A percentile compares a stretch with the other conserved stretches of the same genome.
Conservation (phyloP, 106 monocot genomes). For the Amphibolis antarctica region DNA sequence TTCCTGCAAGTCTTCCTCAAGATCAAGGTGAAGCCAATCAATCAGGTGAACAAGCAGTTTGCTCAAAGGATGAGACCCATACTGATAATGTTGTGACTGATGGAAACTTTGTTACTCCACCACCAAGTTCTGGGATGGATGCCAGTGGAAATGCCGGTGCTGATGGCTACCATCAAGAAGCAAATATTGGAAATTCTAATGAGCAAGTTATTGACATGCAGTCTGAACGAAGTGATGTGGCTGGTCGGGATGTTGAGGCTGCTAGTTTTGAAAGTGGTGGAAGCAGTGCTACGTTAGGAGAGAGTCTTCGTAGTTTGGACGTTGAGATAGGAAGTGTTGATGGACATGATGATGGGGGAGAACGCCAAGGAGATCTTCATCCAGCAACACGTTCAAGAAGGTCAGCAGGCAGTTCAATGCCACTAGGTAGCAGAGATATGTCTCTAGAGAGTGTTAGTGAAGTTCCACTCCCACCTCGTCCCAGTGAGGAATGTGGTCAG, state of each 20-base stretch:
- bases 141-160: slow-evolving; percentile 12
- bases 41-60: slow-evolving; percentile 31
- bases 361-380: slow-evolving; percentile 70
- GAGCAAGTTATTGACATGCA: slow-evolving; percentile 84
- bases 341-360: slow-evolving; percentile 87
- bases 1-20: slow-evolving; percentile 17
- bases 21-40: slow-evolving; percentile 35
- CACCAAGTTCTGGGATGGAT: slow-evolving; percentile 19
- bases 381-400: slow-evolving; percentile 39
- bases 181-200: slow-evolving; percentile 29
- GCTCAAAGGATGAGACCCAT: slow-evolving; percentile 22
- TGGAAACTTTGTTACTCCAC: slow-evolving; percentile 26
- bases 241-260: slow-evolving; percentile 78
- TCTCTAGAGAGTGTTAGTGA: slow-evolving; percentile 86
- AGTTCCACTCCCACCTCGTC: slow-evolving; percentile 31
- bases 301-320: slow-evolving; percentile 87
- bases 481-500: slow-evolving; percentile 35
- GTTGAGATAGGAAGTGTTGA: slow-evolving; percentile 98
- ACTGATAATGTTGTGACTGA: slow-evolving; percentile 27
- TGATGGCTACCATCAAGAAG: slow-evolving; percentile 27
- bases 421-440: slow-evolving; percentile 36
- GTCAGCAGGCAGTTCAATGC: slow-evolving; percentile 25
- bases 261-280: slow-evolving; percentile 96
- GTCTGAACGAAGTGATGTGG: slow-evolving; percentile 62
- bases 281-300: slow-evolving; percentile 89